These are phyloP conservation scores for Phoma sp. DNA, from an alignment of 2,329 filamentous ascomycete genomes.

Conservation along the genomic window DNA sequence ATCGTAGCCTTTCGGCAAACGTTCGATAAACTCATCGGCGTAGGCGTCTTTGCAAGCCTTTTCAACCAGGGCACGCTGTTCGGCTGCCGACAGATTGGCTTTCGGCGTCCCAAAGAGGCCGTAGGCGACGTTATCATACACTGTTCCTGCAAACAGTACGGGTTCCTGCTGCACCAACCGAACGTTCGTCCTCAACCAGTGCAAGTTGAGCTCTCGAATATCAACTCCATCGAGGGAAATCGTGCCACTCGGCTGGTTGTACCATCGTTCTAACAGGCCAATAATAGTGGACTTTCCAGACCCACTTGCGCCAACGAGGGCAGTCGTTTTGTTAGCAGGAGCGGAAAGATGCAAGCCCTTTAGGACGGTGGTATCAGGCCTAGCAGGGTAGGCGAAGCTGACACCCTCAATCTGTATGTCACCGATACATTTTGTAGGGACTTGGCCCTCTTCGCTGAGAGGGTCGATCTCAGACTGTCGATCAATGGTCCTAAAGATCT, in stretches of 20 bases:
- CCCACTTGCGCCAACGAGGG: constrained; percentile 90
- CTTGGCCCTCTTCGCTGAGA: constrained; percentile 30
- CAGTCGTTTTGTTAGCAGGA: constrained; percentile 89
- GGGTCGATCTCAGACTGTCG: constrained; percentile 79
- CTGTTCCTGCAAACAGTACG: constrained; percentile 85
- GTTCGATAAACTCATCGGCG: constrained; percentile 85
- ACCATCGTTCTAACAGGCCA: constrained; percentile 72
- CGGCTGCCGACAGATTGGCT: constrained; percentile 58
- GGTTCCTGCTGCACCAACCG: constrained; percentile 92
- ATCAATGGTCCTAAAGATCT: constrained; percentile 68
- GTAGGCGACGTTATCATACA: constrained; percentile 85
- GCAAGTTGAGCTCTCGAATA: constrained; percentile 80
- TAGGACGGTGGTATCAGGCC: constrained; percentile 89
- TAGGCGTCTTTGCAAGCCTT: constrained; percentile 91
- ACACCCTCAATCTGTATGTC: constrained; percentile 79
- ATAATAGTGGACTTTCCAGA: constrained; percentile 95
- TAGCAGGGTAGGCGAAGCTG: constrained; percentile 91
- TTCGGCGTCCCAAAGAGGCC: constrained; percentile 75
- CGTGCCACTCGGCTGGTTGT: constrained; percentile 38
- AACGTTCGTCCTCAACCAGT: constrained; percentile 91
- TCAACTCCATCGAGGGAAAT: constrained; percentile 58
- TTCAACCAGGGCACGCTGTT: constrained; percentile 74
- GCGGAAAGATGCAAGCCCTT: constrained; percentile 78
- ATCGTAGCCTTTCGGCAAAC: constrained; percentile 75
- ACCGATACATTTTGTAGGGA: constrained; percentile 33